Conservation (phyloP, 257 asterid genomes). For the Solanum peruvianum region DNA sequence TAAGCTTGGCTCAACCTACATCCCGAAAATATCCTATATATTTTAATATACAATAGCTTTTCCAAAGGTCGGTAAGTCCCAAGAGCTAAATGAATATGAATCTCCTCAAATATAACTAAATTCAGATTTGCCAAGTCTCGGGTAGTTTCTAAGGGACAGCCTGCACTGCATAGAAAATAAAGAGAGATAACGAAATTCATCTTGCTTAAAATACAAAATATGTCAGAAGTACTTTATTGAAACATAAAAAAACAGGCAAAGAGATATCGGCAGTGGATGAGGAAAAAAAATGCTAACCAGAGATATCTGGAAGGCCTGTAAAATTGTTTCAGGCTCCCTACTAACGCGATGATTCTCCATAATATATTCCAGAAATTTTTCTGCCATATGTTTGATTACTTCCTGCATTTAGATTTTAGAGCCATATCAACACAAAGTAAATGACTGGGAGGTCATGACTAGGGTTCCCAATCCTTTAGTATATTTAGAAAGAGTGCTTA, state of each 20-base stretch:
- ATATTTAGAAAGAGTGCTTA: background rate
- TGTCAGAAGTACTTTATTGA: background rate
- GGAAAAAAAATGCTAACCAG: conserved; percentile 8
- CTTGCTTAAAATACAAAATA: background rate
- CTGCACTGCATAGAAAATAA: background rate
- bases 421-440: background rate
- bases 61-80: background rate
- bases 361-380: conserved; percentile 11
- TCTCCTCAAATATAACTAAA: background rate
- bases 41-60: background rate
- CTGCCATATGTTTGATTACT: background rate
- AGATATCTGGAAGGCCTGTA: conserved; percentile 19
- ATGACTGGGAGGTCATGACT: background rate
- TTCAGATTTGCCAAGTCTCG: background rate
- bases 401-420: conserved; percentile 8
- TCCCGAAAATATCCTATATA: background rate
- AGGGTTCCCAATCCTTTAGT: background rate
- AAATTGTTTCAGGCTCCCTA: conserved; percentile 10
- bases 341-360: conserved; percentile 13
- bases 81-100: background rate
- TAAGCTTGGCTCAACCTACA: background rate
- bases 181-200: background rate
- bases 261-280: background rate
- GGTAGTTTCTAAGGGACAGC: background rate
- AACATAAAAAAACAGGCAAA: background rate